A percentile compares a stretch with the other conserved stretches of the same genome.
These are phyloP conservation scores for Salvia miltiorrhiza DNA, from an alignment of 257 asterid species.

Conservation along the genomic window DNA sequence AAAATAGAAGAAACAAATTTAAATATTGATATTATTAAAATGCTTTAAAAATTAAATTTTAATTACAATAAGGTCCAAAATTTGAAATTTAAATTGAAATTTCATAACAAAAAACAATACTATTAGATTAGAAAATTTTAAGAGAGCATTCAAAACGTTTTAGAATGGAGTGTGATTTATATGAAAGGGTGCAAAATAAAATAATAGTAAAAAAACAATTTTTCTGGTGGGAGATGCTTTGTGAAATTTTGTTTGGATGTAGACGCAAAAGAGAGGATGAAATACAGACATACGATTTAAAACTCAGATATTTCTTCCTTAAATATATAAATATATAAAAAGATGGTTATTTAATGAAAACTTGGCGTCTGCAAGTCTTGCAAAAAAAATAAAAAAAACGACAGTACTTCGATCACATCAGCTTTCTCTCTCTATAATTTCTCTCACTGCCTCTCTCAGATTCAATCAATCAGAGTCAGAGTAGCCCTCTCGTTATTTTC, in stretches of 20 bases:
- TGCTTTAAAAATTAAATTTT: no score
- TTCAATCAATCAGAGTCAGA: conserved; percentile 26
- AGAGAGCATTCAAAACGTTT: no score
- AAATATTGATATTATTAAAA: no score
- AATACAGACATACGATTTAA: background rate
- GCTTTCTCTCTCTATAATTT: conserved; percentile 19
- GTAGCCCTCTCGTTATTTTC: conserved; percentile 37
- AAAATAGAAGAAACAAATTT: no score
- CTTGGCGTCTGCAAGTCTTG: background rate
- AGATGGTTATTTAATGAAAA: background rate
- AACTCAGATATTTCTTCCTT: conserved; percentile 21
- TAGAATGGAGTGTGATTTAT: background rate
- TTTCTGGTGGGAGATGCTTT: conserved; percentile 22
- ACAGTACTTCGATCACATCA: conserved; percentile 26
- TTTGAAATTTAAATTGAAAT: no score
- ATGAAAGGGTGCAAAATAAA: background rate
- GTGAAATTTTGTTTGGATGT: conserved; percentile 17
- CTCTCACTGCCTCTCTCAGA: conserved; percentile 24
- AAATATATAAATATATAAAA: background rate
- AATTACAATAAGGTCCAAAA: no score
- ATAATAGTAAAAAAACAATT: background rate
- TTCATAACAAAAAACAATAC: no score
- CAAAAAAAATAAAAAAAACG: conserved; percentile 14
- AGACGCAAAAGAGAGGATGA: conserved; percentile 12
- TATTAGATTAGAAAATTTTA: no score